These are phyloP conservation scores for Podaxis mareebaensis DNA, from an alignment of 768 basidiomycete species.

Conservation along the genomic window DNA sequence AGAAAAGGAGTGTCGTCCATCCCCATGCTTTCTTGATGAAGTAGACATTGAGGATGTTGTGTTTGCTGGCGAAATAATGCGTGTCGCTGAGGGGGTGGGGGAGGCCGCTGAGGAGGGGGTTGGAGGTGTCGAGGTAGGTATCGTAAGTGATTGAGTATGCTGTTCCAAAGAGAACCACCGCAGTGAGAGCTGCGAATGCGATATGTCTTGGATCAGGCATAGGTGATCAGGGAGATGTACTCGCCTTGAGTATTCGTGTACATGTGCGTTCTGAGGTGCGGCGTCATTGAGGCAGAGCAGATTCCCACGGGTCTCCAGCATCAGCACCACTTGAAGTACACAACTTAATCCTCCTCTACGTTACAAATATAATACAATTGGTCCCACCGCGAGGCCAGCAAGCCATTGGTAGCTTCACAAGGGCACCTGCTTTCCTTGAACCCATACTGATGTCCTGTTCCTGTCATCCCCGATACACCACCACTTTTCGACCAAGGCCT, in stretches of 20 bases:
- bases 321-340: no score
- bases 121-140: conserved; percentile 85
- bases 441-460: conserved; percentile 73
- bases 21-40: conserved; percentile 94
- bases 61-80: conserved; percentile 79
- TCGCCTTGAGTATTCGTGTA: neutral
- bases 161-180: conserved; percentile 60
- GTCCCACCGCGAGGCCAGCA: neutral
- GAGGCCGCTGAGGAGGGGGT: conserved; percentile 66
- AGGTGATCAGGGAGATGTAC: neutral
- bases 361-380: no score
- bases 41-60: conserved; percentile 76
- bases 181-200: conserved; percentile 42
- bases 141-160: conserved; percentile 59
- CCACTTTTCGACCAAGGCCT: conserved; percentile 82
- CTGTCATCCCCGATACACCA: conserved; percentile 78
- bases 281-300: no score
- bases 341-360: no score
- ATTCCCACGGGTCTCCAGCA: no score
- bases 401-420: neutral
- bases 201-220: conserved; percentile 25
- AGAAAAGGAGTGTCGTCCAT: conserved; percentile 78
- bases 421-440: conserved; percentile 54
- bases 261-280: no score
- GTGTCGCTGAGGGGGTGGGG: conserved; percentile 65